Evolutionary conservation across 345 rosid genomes (phyloP).

Genomic region (Populus pruinosa): DNA sequence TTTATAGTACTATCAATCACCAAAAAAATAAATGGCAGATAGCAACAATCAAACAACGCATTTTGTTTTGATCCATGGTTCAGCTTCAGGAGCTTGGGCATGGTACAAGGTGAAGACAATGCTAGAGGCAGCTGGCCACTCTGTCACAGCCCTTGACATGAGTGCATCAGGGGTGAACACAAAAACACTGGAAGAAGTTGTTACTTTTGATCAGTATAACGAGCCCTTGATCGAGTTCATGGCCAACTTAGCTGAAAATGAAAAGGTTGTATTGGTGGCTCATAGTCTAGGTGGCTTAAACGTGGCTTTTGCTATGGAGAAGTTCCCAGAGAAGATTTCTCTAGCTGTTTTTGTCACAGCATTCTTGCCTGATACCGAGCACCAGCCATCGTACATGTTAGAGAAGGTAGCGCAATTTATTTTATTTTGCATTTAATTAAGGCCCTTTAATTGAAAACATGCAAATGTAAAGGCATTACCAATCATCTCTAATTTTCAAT

Average conservation of each 20-base stretch:
- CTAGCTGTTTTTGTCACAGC: conserved; percentile 29
- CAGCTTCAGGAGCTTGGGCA: conserved; percentile 38
- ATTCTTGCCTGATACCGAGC: conserved; percentile 21
- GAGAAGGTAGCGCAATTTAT: conserved; percentile 23
- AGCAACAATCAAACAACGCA: conserved; percentile 8
- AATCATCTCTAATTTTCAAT: too few species aligned
- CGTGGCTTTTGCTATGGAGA: conserved; percentile 35
- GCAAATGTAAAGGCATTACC: not conserved
- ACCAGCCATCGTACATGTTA: conserved; percentile 10
- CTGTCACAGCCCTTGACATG: conserved; percentile 28
- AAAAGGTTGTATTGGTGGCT: conserved; percentile 37
- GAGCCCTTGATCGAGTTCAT: conserved; percentile 28
- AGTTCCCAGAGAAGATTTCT: conserved; percentile 24
- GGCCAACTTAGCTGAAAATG: conserved; percentile 16
- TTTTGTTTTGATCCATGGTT: conserved; percentile 30
- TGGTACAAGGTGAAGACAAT: conserved; percentile 27
- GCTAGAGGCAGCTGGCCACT: conserved; percentile 26
- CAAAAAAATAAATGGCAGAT: not conserved
- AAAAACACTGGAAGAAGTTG: conserved; percentile 18
- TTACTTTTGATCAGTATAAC: conserved; percentile 6
- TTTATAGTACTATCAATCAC: not conserved
- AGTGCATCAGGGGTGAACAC: conserved; percentile 28
- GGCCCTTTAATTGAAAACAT: too few species aligned
- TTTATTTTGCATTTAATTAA: not conserved
- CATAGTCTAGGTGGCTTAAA: conserved; percentile 36